Conservation (phyloP, 495 filamentous ascomycete species). For the Tuber magnatum region DNA sequence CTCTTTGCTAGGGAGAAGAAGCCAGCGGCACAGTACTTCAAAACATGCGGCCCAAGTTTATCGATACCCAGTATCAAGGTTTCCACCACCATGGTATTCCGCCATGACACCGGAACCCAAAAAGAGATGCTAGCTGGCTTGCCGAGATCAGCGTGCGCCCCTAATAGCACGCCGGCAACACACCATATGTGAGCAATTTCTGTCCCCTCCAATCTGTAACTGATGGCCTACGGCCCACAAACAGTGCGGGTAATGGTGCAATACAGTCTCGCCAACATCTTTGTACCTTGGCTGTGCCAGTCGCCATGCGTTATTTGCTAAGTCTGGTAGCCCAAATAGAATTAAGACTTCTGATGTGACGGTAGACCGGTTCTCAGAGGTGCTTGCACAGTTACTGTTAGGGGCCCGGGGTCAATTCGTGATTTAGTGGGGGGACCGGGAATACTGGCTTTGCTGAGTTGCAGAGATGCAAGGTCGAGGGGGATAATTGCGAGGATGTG, state of each 20-base stretch:
- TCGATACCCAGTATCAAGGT: conserved; percentile 48
- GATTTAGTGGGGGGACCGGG: no score
- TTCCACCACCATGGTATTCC: conserved; percentile 48
- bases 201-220: not conserved
- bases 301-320: no score
- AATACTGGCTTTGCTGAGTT: conserved; percentile 40
- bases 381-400: no score
- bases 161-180: conserved; percentile 46
- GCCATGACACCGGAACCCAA: conserved; percentile 38
- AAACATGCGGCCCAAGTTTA: conserved; percentile 47
- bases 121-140: conserved; percentile 44
- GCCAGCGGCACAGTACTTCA: conserved; percentile 44
- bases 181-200: not conserved
- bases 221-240: not conserved
- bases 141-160: conserved; percentile 49
- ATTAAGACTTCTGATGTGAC: no score
- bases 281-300: no score
- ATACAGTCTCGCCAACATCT: no score
- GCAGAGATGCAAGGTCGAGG: conserved; percentile 43
- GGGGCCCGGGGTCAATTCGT: no score
- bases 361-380: no score
- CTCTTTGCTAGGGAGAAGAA: conserved; percentile 43
- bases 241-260: no score
- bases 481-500: conserved; percentile 38
- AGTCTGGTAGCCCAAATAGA: no score